Percentiles rank a stretch among this genome's conserved stretches.
Conservation (phyloP, 176 grass and related monocot species). For the Oryza brachyantha region DNA sequence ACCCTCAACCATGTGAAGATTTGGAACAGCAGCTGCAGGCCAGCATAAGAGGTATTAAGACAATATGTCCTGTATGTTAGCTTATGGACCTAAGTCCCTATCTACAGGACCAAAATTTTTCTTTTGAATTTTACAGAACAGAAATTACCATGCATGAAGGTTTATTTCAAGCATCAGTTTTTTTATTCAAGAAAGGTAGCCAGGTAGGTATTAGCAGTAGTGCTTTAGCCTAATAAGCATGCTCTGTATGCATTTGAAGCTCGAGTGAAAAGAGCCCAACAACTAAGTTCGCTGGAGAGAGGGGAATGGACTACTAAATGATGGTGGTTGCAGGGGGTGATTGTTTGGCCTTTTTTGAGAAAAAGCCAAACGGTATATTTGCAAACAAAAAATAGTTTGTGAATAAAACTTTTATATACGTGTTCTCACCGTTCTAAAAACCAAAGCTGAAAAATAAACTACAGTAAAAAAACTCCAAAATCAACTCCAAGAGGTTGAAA, state of each 20-base stretch:
- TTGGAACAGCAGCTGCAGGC: slow-evolving; percentile 71
- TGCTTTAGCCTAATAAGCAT: not conserved
- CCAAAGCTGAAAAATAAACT: no score
- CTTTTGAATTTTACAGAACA: no score
- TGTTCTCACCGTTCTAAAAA: no score
- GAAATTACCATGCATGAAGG: no score
- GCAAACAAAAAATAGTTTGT: no score
- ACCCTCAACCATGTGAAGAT: slow-evolving; percentile 89
- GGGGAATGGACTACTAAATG: not conserved
- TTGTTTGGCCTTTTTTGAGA: no score
- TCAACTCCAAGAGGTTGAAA: no score
- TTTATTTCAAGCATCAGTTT: no score
- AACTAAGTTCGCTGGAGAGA: not conserved
- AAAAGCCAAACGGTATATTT: no score
- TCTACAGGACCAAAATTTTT: not conserved
- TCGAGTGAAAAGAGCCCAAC: not conserved
- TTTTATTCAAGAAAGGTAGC: no score
- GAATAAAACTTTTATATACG: no score
- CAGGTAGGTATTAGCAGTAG: not conserved
- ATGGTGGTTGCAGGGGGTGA: not conserved
- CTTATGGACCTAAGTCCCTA: not conserved
- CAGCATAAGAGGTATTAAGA: not conserved
- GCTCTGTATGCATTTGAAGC: not conserved
- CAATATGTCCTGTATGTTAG: not conserved
- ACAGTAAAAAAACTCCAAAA: no score